phyloP scores from a whole-genome alignment of 1,284 basidiomycete genomes.

The Malassezia vespertilionis region DNA sequence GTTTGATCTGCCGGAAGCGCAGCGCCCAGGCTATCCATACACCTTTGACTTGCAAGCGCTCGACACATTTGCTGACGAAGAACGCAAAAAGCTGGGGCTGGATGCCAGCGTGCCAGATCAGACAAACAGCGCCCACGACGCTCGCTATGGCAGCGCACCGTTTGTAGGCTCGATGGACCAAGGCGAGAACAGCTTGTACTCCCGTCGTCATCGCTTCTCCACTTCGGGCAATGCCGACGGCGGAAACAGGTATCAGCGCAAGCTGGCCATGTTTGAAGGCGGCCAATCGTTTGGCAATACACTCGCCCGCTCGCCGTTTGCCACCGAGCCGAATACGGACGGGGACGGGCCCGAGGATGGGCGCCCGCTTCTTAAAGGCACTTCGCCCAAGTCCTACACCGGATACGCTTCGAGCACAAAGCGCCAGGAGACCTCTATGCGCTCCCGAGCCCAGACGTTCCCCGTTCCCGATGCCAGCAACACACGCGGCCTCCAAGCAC shows the following conservation, averaged over 20 bases:
- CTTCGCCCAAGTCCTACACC: constrained; percentile 6
- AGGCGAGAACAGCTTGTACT: constrained; percentile 44
- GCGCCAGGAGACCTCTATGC: background rate
- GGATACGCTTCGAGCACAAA: background rate
- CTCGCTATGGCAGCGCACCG: constrained; percentile 17
- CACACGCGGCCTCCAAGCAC: background rate
- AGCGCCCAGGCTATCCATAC: constrained; percentile 39
- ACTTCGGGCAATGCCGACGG: constrained; percentile 22
- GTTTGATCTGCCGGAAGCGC: constrained; percentile 10
- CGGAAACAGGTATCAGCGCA: constrained; percentile 55
- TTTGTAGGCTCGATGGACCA: constrained; percentile 24
- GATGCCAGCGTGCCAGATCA: constrained; percentile 16
- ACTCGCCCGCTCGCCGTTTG: background rate
- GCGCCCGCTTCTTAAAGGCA: constrained; percentile 8
- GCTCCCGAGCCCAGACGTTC: constrained; percentile 2
- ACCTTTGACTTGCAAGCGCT: constrained; percentile 39
- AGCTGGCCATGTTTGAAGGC: constrained; percentile 83
- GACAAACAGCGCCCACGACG: constrained; percentile 11
- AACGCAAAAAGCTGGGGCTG: constrained; percentile 31
- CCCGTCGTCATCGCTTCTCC: constrained; percentile 34
- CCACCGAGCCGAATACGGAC: background rate
- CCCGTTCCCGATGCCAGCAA: background rate
- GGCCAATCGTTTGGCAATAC: constrained; percentile 37
- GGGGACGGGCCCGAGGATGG: too few species aligned
- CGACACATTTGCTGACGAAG: constrained; percentile 37